Percentiles rank a stretch among this genome's conserved stretches.
These are phyloP conservation scores for Thinopyrum obtusiflorum DNA, from an alignment of 202 grass and related monocot genomes.

Conservation along the genomic window DNA sequence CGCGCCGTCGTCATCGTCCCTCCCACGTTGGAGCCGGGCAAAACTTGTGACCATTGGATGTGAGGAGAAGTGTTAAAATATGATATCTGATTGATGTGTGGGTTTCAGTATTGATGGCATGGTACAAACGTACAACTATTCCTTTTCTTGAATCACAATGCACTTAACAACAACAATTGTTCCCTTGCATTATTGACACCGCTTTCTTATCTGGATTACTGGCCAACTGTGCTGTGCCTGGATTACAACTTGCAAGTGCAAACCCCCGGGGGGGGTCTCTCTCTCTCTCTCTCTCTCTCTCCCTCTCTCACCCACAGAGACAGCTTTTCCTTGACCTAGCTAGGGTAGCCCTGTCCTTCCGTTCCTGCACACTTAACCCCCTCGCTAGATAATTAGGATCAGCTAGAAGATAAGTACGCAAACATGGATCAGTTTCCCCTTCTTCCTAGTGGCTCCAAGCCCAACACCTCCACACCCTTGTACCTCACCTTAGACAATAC, in stretches of 20 bases:
- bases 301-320: neutral
- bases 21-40: too few species aligned
- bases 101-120: neutral
- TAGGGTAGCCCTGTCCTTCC: constrained; percentile 18
- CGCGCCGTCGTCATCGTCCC: too few species aligned
- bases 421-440: constrained; percentile 44
- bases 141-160: constrained; percentile 19
- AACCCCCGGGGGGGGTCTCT: neutral
- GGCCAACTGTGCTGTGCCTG: constrained; percentile 5
- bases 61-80: neutral
- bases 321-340: constrained; percentile 27
- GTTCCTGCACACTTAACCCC: constrained; percentile 27
- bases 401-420: constrained; percentile 26
- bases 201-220: constrained; percentile 37
- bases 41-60: too few species aligned
- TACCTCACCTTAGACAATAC: constrained; percentile 37
- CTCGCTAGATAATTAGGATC: constrained; percentile 32
- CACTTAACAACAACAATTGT: constrained; percentile 38
- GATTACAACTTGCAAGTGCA: neutral
- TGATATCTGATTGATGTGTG: neutral
- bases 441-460: constrained; percentile 33
- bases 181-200: constrained; percentile 31
- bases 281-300: neutral
- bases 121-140: neutral
- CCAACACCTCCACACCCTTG: constrained; percentile 25